Percentiles rank a stretch among this genome's conserved stretches.
phyloP scores from a whole-genome alignment of 306 rosid genomes.

The Gleditsia sinensis region DNA sequence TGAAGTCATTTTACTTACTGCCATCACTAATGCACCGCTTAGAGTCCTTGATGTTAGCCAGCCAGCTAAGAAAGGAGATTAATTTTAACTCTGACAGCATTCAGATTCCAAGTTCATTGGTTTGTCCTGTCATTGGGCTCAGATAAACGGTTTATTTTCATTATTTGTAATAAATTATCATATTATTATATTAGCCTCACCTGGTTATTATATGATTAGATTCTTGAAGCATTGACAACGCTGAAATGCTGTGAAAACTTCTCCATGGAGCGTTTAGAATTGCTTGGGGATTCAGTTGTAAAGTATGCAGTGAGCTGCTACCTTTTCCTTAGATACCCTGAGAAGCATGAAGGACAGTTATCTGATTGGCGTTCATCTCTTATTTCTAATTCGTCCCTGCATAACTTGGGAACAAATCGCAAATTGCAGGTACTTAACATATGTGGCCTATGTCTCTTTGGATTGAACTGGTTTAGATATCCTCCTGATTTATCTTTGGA shows the following conservation, averaged over 20 bases:
- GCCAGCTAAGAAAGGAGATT: slow-evolving; percentile 72
- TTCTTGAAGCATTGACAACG: slow-evolving; percentile 73
- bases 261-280: slow-evolving; percentile 80
- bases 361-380: slow-evolving; percentile 39
- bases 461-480: not conserved
- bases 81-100: slow-evolving; percentile 33
- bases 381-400: slow-evolving; percentile 56
- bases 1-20: slow-evolving; percentile 63
- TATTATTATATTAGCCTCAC: slow-evolving; percentile 11
- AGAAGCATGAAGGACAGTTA: slow-evolving; percentile 71
- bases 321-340: slow-evolving; percentile 60
- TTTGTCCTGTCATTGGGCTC: slow-evolving; percentile 22
- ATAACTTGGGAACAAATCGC: slow-evolving; percentile 55
- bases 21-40: slow-evolving; percentile 72
- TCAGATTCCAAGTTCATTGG: slow-evolving; percentile 59
- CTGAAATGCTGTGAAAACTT: slow-evolving; percentile 61
- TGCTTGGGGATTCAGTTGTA: slow-evolving; percentile 75
- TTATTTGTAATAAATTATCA: not conserved
- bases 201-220: slow-evolving; percentile 36
- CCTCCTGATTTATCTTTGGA: not conserved
- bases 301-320: slow-evolving; percentile 72
- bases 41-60: slow-evolving; percentile 75
- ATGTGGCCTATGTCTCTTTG: not conserved
- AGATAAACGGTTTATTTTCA: not conserved
- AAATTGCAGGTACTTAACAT: slow-evolving; percentile 58